A percentile compares a stretch with the other conserved stretches of the same genome.
These are phyloP conservation scores for Pseudozyma sp. DNA, from an alignment of 1,284 basidiomycete species.

Conservation along the genomic window DNA sequence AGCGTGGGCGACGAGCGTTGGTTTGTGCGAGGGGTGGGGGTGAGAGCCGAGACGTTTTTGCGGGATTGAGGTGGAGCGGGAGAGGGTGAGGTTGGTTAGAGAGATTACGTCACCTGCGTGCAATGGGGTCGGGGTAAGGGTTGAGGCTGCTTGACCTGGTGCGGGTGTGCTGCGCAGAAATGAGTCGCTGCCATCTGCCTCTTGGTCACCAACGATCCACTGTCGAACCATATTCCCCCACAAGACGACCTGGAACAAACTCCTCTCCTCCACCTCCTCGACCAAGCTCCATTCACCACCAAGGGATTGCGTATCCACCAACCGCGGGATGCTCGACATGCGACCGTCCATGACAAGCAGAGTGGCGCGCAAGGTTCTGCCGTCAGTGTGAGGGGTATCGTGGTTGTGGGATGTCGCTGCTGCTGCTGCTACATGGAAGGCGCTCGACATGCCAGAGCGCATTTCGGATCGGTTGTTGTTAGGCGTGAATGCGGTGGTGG, in stretches of 20 bases:
- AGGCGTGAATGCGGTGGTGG: too few species aligned
- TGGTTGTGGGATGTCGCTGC: too few species aligned
- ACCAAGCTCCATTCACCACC: background rate
- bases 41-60: background rate
- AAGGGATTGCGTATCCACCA: background rate
- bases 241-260: slow-evolving; percentile 19
- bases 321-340: slow-evolving; percentile 4
- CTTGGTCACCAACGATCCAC: slow-evolving; percentile 8
- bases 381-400: background rate
- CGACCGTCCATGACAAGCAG: slow-evolving; percentile 35
- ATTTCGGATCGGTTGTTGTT: slow-evolving; percentile 1
- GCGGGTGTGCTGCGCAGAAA: background rate
- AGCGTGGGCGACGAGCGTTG: slow-evolving; percentile 7
- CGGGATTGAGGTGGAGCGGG: background rate
- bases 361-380: slow-evolving; percentile 12
- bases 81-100: slow-evolving; percentile 20
- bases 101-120: slow-evolving; percentile 28
- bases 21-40: background rate
- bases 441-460: background rate
- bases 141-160: background rate
- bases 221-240: slow-evolving; percentile 21
- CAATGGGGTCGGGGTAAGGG: background rate
- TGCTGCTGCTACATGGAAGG: slow-evolving; percentile 5
- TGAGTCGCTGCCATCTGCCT: too few species aligned
- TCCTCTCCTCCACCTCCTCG: slow-evolving; percentile 11